These are phyloP conservation scores for Sporobolomyces pararoseus DNA, from an alignment of 768 basidiomycete species.

Conservation along the genomic window DNA sequence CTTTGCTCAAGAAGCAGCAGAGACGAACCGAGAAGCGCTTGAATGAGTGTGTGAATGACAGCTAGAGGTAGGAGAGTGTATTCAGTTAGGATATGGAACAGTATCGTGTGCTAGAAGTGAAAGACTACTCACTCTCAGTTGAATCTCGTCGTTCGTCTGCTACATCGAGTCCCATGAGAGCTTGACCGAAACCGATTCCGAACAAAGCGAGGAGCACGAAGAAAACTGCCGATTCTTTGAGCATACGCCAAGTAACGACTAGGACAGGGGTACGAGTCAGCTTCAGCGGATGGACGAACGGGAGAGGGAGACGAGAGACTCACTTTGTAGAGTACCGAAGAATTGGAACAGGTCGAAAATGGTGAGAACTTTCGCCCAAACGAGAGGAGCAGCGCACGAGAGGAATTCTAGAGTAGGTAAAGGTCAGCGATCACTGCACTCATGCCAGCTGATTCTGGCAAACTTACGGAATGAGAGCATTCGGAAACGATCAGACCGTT, in stretches of 20 bases:
- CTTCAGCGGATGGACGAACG: background rate
- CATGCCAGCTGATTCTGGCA: too few relatives aligned
- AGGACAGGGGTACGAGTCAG: background rate
- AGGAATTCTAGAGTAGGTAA: slow-evolving; percentile 27
- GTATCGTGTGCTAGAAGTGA: background rate
- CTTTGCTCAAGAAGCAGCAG: too few relatives aligned
- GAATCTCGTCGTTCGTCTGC: slow-evolving; percentile 48
- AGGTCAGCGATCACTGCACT: too few relatives aligned
- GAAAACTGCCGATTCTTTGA: slow-evolving; percentile 16
- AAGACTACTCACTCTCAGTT: slow-evolving; percentile 29
- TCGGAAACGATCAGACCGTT: slow-evolving; percentile 26
- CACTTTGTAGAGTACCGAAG: slow-evolving; percentile 49
- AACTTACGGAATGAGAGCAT: slow-evolving; percentile 39
- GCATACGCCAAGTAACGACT: slow-evolving; percentile 14
- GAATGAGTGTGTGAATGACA: slow-evolving; percentile 50
- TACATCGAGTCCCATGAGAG: slow-evolving; percentile 52
- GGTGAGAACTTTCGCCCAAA: slow-evolving; percentile 45
- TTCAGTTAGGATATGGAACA: slow-evolving; percentile 37
- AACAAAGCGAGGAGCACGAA: slow-evolving; percentile 48
- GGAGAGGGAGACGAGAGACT: slow-evolving; percentile 50
- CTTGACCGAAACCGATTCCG: slow-evolving; percentile 48
- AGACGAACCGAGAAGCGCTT: slow-evolving; percentile 51
- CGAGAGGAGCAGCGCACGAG: slow-evolving; percentile 41
- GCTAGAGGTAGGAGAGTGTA: background rate
- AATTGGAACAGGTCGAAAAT: slow-evolving; percentile 43